Evolutionary conservation across 441 rosid species (phyloP), one percentile per base, ranked within the genome.

Genomic region (Breynia disticha): DNA sequence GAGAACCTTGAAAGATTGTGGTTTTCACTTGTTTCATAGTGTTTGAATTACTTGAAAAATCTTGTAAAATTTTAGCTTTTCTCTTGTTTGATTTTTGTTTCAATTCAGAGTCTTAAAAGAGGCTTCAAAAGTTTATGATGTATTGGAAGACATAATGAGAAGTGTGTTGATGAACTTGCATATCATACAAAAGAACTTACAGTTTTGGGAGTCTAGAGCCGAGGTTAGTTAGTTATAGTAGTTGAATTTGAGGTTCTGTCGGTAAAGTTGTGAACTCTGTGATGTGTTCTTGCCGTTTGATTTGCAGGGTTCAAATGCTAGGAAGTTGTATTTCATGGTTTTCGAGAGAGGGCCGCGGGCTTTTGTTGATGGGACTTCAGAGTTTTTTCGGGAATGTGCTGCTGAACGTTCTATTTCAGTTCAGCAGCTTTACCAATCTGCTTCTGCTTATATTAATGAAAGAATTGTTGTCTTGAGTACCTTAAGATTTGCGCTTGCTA

Each of bases 341-440:
- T 82, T 82, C 16, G 97, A 91, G 83, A 82, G 98, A 76, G 98
- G 98, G 35, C 97, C 97, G 0, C 59, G 59, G 48, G 97, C 94
- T 65, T 86, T 91, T 62, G 50, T 84, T 49, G 63, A 77, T 51
- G 91, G 77, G 61, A 53, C 83, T 15, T 54, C 57, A 6, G 75
- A 73, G 67, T 64, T 88, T 19, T 52, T 84, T 16, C 73, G 49
- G 12, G 75, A 73, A 58, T 66, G 66, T 48, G 19, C 76, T 19
- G 48, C 63, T 52, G 81, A 78, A 55, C 79, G 82, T 50, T 71
- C 72, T 13, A 4, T 19, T 49, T 71, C 95, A 16, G 48, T 70
- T 68, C 79, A 80, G 63, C 79, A 78, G 66, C 60, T 81, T 28
- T 73, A 62, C 56, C 78, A 66, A 48, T 78, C 84, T 19, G 86